phyloP scores from a whole-genome alignment of 2,329 filamentous ascomycete genomes.

The Aureobasidium subglaciale region DNA sequence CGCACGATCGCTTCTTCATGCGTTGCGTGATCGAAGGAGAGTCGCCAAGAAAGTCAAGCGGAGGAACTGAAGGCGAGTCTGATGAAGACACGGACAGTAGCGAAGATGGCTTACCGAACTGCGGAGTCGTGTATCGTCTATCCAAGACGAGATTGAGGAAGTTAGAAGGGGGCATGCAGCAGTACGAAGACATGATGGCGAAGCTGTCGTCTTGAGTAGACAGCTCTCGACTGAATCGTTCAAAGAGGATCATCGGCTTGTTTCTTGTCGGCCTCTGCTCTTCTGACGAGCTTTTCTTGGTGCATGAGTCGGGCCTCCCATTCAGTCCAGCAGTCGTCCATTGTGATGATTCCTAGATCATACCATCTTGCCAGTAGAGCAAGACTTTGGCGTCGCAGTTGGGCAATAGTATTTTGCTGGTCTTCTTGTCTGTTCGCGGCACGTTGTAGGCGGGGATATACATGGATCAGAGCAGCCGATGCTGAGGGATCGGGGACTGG shows the following conservation, averaged over 20 bases:
- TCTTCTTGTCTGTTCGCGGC: constrained; percentile 54
- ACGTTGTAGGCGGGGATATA: constrained; percentile 56
- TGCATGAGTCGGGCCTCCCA: constrained; percentile 61
- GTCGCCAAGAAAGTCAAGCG: neutral
- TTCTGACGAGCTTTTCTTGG: constrained; percentile 58
- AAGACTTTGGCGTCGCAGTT: constrained; percentile 58
- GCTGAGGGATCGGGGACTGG: constrained; percentile 36
- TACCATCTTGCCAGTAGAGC: constrained; percentile 55
- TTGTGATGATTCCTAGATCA: constrained; percentile 60
- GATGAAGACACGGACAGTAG: neutral
- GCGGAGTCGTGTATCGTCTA: neutral
- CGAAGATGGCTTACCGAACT: neutral
- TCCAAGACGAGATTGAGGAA: neutral
- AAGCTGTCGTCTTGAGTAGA: neutral
- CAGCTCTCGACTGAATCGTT: neutral
- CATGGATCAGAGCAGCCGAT: constrained; percentile 48
- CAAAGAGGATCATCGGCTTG: constrained; percentile 21
- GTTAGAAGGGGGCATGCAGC: neutral
- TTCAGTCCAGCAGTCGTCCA: constrained; percentile 62
- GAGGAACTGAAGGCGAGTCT: neutral
- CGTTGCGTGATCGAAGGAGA: constrained; percentile 63
- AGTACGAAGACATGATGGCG: neutral
- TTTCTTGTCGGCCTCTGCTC: constrained; percentile 52
- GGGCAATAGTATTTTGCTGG: constrained; percentile 55
- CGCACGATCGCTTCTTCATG: constrained; percentile 77